Evolutionary conservation across 768 basidiomycete species (phyloP).

Genomic region (Symmetrospora coprosmae): DNA sequence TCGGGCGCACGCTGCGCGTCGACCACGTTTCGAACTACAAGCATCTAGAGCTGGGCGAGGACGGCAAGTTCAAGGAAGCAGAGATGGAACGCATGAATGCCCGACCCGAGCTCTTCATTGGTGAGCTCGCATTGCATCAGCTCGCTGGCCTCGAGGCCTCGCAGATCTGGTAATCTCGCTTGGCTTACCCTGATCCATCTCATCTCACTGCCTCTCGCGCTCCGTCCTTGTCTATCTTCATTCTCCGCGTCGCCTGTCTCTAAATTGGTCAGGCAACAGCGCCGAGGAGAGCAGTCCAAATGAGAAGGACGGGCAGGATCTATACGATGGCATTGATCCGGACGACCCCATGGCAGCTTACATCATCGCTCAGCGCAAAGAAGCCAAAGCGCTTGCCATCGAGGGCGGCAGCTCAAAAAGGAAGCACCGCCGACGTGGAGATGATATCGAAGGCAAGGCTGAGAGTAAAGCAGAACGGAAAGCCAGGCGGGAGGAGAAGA

Average conservation of each 20-base stretch:
- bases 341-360: slow-evolving; percentile 98
- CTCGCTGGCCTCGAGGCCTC: no score
- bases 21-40: slow-evolving; percentile 73
- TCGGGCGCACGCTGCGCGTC: slow-evolving; percentile 74
- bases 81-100: slow-evolving; percentile 82
- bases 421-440: no score
- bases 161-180: no score
- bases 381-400: slow-evolving; percentile 61
- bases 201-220: no score
- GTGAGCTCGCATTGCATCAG: slow-evolving; percentile 43
- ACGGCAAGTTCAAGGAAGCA: slow-evolving; percentile 71
- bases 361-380: slow-evolving; percentile 61
- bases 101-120: slow-evolving; percentile 55
- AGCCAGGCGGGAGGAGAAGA: neutral
- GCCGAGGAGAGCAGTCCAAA: slow-evolving; percentile 22
- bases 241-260: no score
- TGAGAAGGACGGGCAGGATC: slow-evolving; percentile 49
- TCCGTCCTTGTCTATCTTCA: no score
- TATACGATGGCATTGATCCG: slow-evolving; percentile 64
- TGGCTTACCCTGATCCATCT: no score
- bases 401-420: slow-evolving; percentile 52
- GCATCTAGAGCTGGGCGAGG: slow-evolving; percentile 61
- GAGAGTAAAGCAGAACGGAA: slow-evolving; percentile 20
- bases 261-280: neutral
- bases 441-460: slow-evolving; percentile 41